Conservation (phyloP, 2,329 filamentous ascomycete species). For the Ophiostoma sp. region DNA sequence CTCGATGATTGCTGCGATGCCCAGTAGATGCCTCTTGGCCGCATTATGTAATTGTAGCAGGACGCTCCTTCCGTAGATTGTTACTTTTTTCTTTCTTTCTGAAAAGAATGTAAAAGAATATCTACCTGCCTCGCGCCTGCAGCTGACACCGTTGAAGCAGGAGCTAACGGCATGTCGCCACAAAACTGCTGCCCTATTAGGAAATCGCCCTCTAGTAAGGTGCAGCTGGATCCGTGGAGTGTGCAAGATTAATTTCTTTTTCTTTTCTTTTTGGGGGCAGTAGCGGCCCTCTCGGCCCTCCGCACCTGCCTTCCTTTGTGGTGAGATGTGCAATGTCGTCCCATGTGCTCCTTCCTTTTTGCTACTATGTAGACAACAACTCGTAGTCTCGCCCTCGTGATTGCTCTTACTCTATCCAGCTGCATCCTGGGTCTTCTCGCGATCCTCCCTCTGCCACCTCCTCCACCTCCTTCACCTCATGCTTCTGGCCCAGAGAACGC, state of each 20-base stretch:
- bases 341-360: not conserved
- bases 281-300: not conserved
- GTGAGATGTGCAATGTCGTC: not conserved
- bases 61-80: too few species aligned
- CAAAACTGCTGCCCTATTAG: conserved; percentile 16
- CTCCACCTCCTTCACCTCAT: not conserved
- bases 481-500: not conserved
- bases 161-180: conserved; percentile 9
- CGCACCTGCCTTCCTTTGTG: not conserved
- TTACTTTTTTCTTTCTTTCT: too few species aligned
- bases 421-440: not conserved
- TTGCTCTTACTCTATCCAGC: not conserved
- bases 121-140: not conserved
- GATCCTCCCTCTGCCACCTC: not conserved
- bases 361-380: not conserved
- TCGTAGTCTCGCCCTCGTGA: not conserved
- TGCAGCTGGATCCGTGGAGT: too few species aligned
- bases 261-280: not conserved
- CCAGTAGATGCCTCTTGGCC: too few species aligned
- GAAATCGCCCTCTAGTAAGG: conserved; percentile 6
- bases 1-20: not conserved
- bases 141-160: not conserved
- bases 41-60: too few species aligned
- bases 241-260: not conserved
- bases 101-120: too few species aligned